Evolutionary conservation across 176 grass and related monocot species (phyloP).

Genomic region (Carex myosuroides): DNA sequence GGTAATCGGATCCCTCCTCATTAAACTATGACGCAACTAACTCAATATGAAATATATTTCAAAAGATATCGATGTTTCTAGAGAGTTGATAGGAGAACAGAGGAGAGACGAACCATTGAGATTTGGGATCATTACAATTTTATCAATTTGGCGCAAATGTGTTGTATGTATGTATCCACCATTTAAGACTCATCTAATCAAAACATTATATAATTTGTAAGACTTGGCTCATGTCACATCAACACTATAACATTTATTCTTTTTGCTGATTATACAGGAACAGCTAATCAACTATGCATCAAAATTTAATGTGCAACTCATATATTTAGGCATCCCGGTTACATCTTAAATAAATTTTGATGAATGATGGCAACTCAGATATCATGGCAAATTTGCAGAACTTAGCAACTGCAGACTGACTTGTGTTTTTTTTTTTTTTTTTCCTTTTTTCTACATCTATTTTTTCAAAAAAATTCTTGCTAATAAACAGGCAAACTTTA

Average conservation of each 20-base stretch:
- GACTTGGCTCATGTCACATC: conserved; percentile 2
- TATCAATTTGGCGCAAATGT: not conserved
- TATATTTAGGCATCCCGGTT: too few species aligned
- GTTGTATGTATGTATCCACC: not conserved
- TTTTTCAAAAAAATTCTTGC: not conserved
- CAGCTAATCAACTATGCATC: not conserved
- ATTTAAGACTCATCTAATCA: conserved; percentile 1
- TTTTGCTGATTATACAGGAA: conserved; percentile 3
- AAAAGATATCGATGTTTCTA: not conserved
- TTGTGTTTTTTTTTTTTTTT: not conserved
- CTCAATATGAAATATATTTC: not conserved
- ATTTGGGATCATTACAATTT: too few species aligned
- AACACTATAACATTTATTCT: not conserved
- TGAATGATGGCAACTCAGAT: not conserved
- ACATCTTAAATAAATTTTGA: not conserved
- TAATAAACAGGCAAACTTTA: not conserved
- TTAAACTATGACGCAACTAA: not conserved
- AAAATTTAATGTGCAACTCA: not conserved
- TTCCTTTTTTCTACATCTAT: not conserved
- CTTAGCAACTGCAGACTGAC: not conserved
- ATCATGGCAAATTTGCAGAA: not conserved
- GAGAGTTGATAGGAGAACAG: not conserved
- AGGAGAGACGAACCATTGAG: too few species aligned
- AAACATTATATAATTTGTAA: not conserved
- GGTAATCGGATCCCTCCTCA: too few species aligned